These are phyloP conservation scores for Colletotrichum ledebouriae DNA, from an alignment of 2,329 filamentous ascomycete genomes.

Conservation along the genomic window DNA sequence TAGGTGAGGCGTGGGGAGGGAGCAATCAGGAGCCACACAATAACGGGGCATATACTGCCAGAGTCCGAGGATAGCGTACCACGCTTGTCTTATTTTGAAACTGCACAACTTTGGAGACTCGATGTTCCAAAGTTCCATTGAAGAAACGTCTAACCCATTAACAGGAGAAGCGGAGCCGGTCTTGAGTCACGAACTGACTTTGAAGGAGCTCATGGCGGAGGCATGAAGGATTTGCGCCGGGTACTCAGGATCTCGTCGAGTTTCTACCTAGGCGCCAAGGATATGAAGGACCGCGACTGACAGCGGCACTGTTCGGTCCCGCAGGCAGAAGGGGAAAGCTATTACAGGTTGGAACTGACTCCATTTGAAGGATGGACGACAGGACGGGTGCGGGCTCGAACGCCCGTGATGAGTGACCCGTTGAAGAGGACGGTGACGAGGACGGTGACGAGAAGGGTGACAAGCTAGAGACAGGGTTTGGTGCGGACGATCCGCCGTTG, in stretches of 20 bases:
- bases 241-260: constrained; percentile 3
- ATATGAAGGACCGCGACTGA: constrained; percentile 1
- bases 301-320: neutral
- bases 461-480: constrained; percentile 4
- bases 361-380: neutral
- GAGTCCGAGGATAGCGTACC: neutral
- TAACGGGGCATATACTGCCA: constrained; percentile 10
- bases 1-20: constrained; percentile 9
- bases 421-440: neutral
- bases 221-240: neutral
- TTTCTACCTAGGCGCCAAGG: constrained; percentile 1
- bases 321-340: constrained; percentile 1
- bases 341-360: neutral
- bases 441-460: too few relatives aligned
- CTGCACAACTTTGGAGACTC: too few relatives aligned
- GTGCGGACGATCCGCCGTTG: constrained; percentile 1
- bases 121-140: constrained; percentile 6
- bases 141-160: neutral
- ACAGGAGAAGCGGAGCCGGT: constrained; percentile 1
- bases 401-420: neutral
- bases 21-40: constrained; percentile 11
- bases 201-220: neutral
- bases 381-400: neutral
- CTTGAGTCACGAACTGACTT: neutral
- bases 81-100: neutral